Percentiles rank a stretch among this genome's conserved stretches.
These are phyloP conservation scores for Saccharum officinarum DNA, from an alignment of 176 grass and related monocot genomes.

Conservation along the genomic window DNA sequence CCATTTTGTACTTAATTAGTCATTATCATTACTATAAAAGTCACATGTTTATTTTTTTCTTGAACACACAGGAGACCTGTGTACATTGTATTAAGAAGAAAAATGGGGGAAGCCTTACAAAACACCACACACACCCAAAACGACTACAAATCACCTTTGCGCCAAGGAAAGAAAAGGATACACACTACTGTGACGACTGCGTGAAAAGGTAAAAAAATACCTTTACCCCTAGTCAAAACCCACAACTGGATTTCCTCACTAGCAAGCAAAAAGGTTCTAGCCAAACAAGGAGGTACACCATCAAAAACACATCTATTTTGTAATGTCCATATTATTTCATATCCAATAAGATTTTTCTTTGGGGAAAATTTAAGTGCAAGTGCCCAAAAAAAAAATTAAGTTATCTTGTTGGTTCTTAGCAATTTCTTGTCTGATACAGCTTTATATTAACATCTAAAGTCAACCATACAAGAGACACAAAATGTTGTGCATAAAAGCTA, in stretches of 20 bases:
- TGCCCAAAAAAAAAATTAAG: neutral
- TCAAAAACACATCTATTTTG: neutral
- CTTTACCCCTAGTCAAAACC: neutral
- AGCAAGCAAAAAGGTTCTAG: neutral
- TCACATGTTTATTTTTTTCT: neutral
- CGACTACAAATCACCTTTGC: no score
- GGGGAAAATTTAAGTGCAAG: neutral
- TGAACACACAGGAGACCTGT: neutral
- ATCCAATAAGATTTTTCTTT: neutral
- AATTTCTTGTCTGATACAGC: neutral
- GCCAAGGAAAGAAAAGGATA: no score
- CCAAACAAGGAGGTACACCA: neutral
- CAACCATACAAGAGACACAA: neutral
- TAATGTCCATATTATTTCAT: neutral
- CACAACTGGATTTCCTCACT: neutral
- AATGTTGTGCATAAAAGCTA: neutral
- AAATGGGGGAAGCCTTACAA: neutral
- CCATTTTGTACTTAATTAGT: neutral
- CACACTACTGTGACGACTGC: neutral
- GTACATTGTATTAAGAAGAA: neutral
- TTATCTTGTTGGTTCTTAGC: neutral
- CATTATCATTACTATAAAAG: neutral
- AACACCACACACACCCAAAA: no score
- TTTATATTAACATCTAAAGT: neutral
- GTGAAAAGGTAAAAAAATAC: neutral